Evolutionary conservation across 2,329 filamentous ascomycete species (phyloP).

Genomic region (Botrytis galanthina): DNA sequence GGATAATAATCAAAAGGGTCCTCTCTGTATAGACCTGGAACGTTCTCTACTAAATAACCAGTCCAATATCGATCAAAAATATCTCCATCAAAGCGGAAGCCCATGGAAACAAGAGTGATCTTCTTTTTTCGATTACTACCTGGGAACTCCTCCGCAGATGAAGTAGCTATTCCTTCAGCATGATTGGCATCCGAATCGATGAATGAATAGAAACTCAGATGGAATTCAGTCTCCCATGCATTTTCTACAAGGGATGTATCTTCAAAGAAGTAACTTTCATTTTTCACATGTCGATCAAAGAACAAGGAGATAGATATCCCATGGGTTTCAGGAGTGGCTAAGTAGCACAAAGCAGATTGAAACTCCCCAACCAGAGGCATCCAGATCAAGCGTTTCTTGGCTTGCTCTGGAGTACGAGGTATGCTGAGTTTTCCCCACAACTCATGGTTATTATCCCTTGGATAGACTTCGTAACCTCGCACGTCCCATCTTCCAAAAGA

Average conservation of each 20-base stretch:
- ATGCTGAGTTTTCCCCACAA: no score
- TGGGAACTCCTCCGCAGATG: not conserved
- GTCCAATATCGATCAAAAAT: not conserved
- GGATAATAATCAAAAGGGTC: accelerated
- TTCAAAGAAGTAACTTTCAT: not conserved
- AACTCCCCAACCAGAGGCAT: not conserved
- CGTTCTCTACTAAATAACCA: not conserved
- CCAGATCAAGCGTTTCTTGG: not conserved
- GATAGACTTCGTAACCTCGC: accelerated
- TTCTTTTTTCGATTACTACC: not conserved
- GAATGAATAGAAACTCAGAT: not conserved
- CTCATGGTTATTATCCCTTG: accelerated
- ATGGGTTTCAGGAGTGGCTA: not conserved
- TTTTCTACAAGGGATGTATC: not conserved
- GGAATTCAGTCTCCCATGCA: not conserved
- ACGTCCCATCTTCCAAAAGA: accelerated
- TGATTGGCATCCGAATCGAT: not conserved
- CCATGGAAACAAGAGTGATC: not conserved
- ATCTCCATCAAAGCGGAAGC: not conserved
- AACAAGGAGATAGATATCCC: not conserved
- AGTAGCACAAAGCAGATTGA: not conserved
- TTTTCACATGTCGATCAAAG: not conserved
- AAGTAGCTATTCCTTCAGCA: not conserved
- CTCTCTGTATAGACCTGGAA: not conserved
- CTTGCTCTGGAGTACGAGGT: not conserved